Percentiles rank a stretch among this genome's conserved stretches.
phyloP scores from a whole-genome alignment of 352 stramenopile genomes.

The Halophytophthora polymorphica region DNA sequence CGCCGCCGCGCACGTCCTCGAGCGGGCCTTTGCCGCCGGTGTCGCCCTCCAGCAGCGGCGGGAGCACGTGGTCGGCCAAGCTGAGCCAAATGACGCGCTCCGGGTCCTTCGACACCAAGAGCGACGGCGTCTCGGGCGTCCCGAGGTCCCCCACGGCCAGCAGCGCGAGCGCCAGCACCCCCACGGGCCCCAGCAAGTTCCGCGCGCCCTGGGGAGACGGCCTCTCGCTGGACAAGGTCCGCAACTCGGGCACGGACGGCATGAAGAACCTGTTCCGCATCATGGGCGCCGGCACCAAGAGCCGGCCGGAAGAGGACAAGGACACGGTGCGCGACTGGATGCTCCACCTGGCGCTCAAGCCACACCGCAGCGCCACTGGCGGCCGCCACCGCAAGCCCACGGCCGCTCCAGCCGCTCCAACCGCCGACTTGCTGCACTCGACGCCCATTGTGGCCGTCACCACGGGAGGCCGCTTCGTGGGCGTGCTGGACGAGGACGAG shows the following conservation, averaged over 20 bases:
- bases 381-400: constrained; percentile 25
- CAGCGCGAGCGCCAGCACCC: constrained; percentile 18
- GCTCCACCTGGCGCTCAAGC: constrained; percentile 46
- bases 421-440: constrained; percentile 32
- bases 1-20: constrained; percentile 17
- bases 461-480: constrained; percentile 45
- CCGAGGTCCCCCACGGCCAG: constrained; percentile 17
- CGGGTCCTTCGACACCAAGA: constrained; percentile 55
- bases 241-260: constrained; percentile 52
- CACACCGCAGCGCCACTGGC: constrained; percentile 25
- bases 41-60: constrained; percentile 37
- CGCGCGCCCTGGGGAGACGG: constrained; percentile 29
- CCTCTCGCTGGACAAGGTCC: constrained; percentile 58
- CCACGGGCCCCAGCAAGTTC: constrained; percentile 31
- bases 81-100: constrained; percentile 47
- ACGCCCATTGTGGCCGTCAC: constrained; percentile 57
- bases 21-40: constrained; percentile 22
- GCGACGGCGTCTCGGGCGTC: constrained; percentile 6
- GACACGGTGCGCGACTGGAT: constrained; percentile 62
- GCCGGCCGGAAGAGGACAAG: constrained; percentile 54
- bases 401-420: constrained; percentile 5
- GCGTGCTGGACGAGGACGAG: constrained; percentile 55
- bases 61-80: constrained; percentile 41
- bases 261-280: constrained; percentile 78
- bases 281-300: constrained; percentile 47